These are phyloP conservation scores for Pisolithus orientalis DNA, from an alignment of 768 basidiomycete genomes.

Conservation along the genomic window DNA sequence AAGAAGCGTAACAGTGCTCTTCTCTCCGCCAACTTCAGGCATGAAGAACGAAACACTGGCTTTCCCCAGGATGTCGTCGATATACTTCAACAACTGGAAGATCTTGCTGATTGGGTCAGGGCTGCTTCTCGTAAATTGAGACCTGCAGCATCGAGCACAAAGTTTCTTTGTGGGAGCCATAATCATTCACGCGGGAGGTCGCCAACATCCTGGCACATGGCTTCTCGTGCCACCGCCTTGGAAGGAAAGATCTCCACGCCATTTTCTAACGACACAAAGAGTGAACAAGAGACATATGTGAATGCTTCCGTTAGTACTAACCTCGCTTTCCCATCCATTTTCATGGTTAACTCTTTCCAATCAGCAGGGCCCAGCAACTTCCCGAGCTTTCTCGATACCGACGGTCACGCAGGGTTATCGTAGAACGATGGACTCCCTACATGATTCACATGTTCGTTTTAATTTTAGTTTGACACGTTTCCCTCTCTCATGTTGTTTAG, in stretches of 20 bases:
- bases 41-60: constrained; percentile 6
- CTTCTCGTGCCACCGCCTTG: neutral
- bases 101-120: constrained; percentile 22
- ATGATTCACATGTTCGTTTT: constrained; percentile 14
- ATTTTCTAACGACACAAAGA: no score
- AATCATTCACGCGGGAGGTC: neutral
- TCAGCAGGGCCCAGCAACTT: no score
- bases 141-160: neutral
- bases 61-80: constrained; percentile 24
- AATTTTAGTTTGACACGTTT: neutral
- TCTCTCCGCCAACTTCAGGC: neutral
- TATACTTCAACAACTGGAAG: constrained; percentile 20
- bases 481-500: constrained; percentile 3
- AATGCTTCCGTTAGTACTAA: no score
- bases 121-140: constrained; percentile 9
- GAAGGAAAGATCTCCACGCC: no score
- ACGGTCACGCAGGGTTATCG: no score
- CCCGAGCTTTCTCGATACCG: no score
- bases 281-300: no score
- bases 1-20: neutral
- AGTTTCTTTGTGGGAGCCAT: neutral
- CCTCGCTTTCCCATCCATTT: no score
- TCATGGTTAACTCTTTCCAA: no score
- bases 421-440: constrained; percentile 19
- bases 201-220: neutral